Conservation (phyloP, 768 basidiomycete genomes). For the Ramaria rubella region DNA sequence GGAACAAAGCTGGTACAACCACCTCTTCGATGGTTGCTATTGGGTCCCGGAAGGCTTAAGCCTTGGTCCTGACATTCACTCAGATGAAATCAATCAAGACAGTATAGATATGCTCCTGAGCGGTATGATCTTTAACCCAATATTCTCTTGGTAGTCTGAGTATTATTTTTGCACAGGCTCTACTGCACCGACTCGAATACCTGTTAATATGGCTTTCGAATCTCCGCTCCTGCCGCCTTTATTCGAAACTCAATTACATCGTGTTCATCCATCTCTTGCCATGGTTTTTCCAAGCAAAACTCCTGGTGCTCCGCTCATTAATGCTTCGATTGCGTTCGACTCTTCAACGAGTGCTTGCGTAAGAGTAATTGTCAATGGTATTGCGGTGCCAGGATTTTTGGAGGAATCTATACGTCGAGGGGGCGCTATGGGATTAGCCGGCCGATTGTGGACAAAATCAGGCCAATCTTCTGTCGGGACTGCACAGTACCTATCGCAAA, state of each 20-base stretch:
- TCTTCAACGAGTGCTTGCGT: not conserved
- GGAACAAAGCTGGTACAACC: slow-evolving; percentile 83
- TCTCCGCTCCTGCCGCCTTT: slow-evolving; percentile 14
- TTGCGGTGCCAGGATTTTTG: not conserved
- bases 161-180: slow-evolving; percentile 34
- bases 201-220: slow-evolving; percentile 58
- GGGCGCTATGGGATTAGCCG: slow-evolving; percentile 6
- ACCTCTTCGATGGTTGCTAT: slow-evolving; percentile 49
- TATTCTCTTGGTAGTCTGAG: not conserved
- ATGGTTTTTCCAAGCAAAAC: slow-evolving; percentile 7
- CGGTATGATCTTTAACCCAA: slow-evolving; percentile 35
- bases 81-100: slow-evolving; percentile 37
- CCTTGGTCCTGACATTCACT: not conserved
- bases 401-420: slow-evolving; percentile 8
- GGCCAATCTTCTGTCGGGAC: not conserved
- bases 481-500: not conserved
- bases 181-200: slow-evolving; percentile 52
- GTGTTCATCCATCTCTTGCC: slow-evolving; percentile 1
- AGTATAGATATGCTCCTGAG: slow-evolving; percentile 59
- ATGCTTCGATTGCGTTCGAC: slow-evolving; percentile 5
- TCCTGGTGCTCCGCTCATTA: slow-evolving; percentile 1
- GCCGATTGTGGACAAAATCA: slow-evolving; percentile 4
- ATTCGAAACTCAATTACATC: slow-evolving; percentile 1
- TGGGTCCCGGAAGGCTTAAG: slow-evolving; percentile 31
- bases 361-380: slow-evolving; percentile 6